phyloP scores from a whole-genome alignment of 129 eudicot genomes.

The Pulicaria dysenterica region DNA sequence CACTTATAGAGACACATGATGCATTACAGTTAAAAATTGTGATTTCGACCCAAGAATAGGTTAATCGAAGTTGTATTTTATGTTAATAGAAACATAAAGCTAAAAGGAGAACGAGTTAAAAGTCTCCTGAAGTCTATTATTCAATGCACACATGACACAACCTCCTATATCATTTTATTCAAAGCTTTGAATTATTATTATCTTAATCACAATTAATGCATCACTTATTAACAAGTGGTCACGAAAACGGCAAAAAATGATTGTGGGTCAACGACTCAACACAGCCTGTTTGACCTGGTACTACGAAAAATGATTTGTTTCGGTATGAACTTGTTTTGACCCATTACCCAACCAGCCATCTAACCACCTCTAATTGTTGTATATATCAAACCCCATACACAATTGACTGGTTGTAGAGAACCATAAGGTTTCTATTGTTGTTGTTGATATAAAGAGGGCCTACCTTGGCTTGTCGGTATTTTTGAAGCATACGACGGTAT shows the following conservation, averaged over 20 bases:
- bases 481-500: conserved; percentile 79
- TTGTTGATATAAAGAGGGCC: conserved; percentile 4
- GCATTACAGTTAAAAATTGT: background rate
- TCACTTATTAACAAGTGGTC: background rate
- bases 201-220: background rate
- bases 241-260: background rate
- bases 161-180: background rate
- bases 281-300: background rate
- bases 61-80: background rate
- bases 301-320: background rate
- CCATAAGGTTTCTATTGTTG: background rate
- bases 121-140: too few species aligned
- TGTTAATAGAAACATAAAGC: background rate
- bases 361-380: background rate
- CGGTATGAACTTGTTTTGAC: background rate
- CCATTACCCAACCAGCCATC: background rate
- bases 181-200: background rate
- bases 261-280: background rate
- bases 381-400: background rate
- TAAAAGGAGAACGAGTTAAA: background rate
- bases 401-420: conserved; percentile 8
- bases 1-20: background rate
- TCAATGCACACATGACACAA: background rate
- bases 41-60: background rate
- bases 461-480: conserved; percentile 83